Base-by-base conservation (phyloP, 768 basidiomycete genomes). In the Lactifluus subvellereus region DNA sequence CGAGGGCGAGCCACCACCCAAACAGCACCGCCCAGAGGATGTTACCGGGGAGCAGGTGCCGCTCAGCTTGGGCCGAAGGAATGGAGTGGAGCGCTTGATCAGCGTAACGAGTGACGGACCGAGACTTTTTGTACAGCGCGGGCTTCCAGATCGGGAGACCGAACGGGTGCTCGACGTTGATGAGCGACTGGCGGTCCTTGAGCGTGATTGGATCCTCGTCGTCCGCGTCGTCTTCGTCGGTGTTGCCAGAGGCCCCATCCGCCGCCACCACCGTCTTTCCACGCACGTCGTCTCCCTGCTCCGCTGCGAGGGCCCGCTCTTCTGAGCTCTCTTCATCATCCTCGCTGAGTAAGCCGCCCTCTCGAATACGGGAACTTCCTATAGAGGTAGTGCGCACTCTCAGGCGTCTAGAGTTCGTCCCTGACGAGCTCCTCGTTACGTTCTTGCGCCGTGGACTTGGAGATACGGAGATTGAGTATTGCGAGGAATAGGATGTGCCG, bases 71-170 rank as follows among this genome's bases (percentile, higher is more conserved):
- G 2, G 93, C 89, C 20, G 93, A 96, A 2, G 97, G 97, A 35
- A 91, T 81, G 13, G 89, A 84, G 72, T 99, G 97, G 4, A 99
- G 83, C 0, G 91, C 97, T 62, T 90, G 86, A 74, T 99, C 97
- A 42, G 97, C 97, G 76, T 94, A 85, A 55, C 96, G 91, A 54
- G 95, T 98, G 69, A 99, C 91, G 2, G 95, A 92, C 37, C 97
- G 88, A 37, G 91, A 89, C 73, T 99, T 99, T 76, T 95, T 94
- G 85, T 99, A 99, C 61, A 99, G 75, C 0, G 97, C 97, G 22
- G 97, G 97, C 74, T 99, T 99, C 97, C 97, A 99, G 72, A 99
- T 98, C 43, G 93, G 96, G 62, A 99, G 80, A 79, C 97, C 97
- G 74, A 99, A 99, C 14, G 97, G 97, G 74, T 99, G 97, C 72